Evolutionary conservation across 495 filamentous ascomycete species (phyloP).

Genomic region (Lentithecium fluviatile): DNA sequence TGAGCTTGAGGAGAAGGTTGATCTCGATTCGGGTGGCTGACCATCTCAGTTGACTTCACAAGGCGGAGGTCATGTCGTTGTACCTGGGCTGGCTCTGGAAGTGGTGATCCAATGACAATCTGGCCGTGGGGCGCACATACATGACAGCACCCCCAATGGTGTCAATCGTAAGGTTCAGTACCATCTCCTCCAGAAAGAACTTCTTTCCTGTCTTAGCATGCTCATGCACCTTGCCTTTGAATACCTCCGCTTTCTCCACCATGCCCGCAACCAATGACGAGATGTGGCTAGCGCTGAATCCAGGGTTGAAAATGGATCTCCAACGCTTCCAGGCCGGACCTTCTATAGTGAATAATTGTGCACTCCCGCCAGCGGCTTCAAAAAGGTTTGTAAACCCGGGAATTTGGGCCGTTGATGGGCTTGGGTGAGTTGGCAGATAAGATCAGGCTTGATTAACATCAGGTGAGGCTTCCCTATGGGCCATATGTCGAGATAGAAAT

Average conservation of each 20-base stretch:
- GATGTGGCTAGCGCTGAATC: conserved; percentile 36
- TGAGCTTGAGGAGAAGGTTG: conserved; percentile 5
- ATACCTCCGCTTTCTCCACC: conserved; percentile 38
- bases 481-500: conserved; percentile 12
- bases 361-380: conserved; percentile 6
- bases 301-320: conserved; percentile 42
- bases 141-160: conserved; percentile 30
- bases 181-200: conserved; percentile 37
- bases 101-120: too few species aligned
- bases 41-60: conserved; percentile 1
- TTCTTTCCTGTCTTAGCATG: conserved; percentile 32
- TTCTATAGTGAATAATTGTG: conserved; percentile 13
- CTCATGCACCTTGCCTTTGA: conserved; percentile 30
- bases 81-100: not conserved
- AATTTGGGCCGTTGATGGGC: not conserved
- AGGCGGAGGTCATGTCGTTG: not conserved
- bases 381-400: not conserved
- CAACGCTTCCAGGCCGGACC: conserved; percentile 39
- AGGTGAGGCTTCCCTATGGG: not conserved
- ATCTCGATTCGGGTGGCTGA: not conserved
- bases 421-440: not conserved
- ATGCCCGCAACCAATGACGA: conserved; percentile 40
- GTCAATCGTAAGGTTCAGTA: conserved; percentile 34
- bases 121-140: not conserved
- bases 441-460: not conserved